phyloP scores from a whole-genome alignment of 306 rosid species.

The Lotus japonicus region DNA sequence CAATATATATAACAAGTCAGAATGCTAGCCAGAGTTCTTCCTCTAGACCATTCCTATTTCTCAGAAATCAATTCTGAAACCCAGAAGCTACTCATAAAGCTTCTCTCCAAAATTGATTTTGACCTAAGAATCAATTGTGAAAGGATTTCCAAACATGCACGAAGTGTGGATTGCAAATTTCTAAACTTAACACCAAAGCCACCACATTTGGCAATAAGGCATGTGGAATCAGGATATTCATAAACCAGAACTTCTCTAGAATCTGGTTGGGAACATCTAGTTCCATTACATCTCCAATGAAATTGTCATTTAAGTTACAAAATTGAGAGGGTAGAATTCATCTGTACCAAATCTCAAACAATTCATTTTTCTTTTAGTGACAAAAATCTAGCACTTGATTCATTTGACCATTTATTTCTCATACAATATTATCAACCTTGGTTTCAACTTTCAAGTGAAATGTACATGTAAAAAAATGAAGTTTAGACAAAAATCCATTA shows the following conservation, averaged over 20 bases:
- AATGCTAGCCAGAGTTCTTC: background rate
- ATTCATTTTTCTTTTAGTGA: background rate
- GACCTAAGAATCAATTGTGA: too few relatives aligned
- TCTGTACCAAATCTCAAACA: background rate
- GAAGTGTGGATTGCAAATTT: too few relatives aligned
- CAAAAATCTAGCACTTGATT: background rate
- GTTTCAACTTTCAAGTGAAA: conserved; percentile 18
- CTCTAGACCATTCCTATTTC: too few relatives aligned
- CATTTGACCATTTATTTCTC: background rate
- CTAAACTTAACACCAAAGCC: background rate
- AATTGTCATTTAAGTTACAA: too few relatives aligned
- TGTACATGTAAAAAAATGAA: background rate
- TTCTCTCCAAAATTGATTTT: too few relatives aligned
- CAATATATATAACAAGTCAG: background rate
- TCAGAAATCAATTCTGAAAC: too few relatives aligned
- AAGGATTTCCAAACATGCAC: too few relatives aligned
- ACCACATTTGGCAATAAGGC: background rate
- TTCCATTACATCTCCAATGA: background rate
- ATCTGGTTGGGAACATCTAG: background rate
- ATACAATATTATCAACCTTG: background rate
- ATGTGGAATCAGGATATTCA: background rate
- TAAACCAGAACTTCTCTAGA: conserved; percentile 11
- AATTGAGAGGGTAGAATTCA: background rate
- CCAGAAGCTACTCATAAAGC: too few relatives aligned
- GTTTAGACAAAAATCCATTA: conserved; percentile 22